Evolutionary conservation across 352 stramenopile species (phyloP), one percentile per base, ranked within the genome.

Genomic region (Phytophthora citricola): DNA sequence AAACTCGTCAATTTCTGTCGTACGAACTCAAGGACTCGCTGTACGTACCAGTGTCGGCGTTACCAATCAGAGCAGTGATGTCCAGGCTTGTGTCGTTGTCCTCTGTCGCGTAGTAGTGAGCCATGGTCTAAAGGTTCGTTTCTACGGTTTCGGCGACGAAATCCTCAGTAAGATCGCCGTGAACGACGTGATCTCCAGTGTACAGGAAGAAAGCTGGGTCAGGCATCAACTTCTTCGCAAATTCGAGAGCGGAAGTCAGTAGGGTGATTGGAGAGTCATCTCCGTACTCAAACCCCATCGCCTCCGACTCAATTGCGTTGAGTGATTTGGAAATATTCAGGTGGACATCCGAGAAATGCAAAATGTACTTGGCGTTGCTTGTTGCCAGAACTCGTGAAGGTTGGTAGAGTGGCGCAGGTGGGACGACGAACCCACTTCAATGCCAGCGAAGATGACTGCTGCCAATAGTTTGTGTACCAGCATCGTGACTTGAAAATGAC

Each of bases 281-380:
- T 38, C 63, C 71, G 45, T 91, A 89, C 15, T 31, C 52, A 45
- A 75, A 73, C 0, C 63, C 55, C 29, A 85, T 58, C 32, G 62
- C 34, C 3, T 56, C 70, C 15, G 77, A 81, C 22, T 90, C 69
- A 4, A 38, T 41, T 3, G 50, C 60, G 46, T 83, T 57, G 15
- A 89, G 38, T n/a, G 68, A 69, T 20, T 45, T 45, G 17, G 81
- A 89, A 31, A 90, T 67, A 52, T 92, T 90, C 9, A 92, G 56
- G 47, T 92, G 81, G 5, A 92, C 81, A 49, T 94, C 84, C 11
- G 82, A 92, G 46, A 92, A 91, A 62, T 94, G 83, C 29, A 92
- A 34, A 48, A 94, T 92, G 27, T 81, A 66, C 50, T 83, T 83
- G 48, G 67, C 38, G 12, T 57, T 58, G 26, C 36, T n/a, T n/a